Evolutionary conservation across 129 eudicot species (phyloP).

Genomic region (Glebionis coronaria): DNA sequence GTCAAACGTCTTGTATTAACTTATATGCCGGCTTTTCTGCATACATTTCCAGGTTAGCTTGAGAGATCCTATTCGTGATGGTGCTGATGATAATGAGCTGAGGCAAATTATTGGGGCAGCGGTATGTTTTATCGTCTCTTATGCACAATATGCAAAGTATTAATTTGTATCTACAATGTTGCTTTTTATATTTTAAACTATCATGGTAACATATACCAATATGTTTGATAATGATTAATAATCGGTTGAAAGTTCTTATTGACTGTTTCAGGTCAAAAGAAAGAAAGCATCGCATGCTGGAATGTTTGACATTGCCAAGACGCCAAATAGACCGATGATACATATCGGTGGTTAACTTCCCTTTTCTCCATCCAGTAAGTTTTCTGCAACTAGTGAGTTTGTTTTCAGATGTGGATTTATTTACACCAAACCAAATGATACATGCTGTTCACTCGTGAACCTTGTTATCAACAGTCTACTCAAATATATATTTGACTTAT

Average conservation of each 20-base stretch:
- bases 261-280: conserved; percentile 71
- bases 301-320: conserved; percentile 95
- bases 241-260: neutral
- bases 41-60: conserved; percentile 71
- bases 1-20: conserved; percentile 6
- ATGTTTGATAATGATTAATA: neutral
- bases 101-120: conserved; percentile 83
- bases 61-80: conserved; percentile 90
- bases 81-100: conserved; percentile 79
- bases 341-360: conserved; percentile 88
- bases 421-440: neutral
- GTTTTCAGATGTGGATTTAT: neutral
- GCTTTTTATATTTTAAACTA: neutral
- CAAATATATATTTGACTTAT: conserved; percentile 4
- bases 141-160: conserved; percentile 8
- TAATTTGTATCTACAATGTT: neutral
- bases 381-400: neutral
- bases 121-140: conserved; percentile 36
- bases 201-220: neutral
- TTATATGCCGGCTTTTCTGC: neutral
- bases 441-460: neutral
- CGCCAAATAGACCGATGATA: conserved; percentile 98
- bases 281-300: conserved; percentile 98
- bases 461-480: conserved; percentile 16
- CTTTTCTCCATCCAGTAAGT: conserved; percentile 36